phyloP scores from a whole-genome alignment of 177 flowering plant genomes.

The Tripterygium wilfordii region DNA sequence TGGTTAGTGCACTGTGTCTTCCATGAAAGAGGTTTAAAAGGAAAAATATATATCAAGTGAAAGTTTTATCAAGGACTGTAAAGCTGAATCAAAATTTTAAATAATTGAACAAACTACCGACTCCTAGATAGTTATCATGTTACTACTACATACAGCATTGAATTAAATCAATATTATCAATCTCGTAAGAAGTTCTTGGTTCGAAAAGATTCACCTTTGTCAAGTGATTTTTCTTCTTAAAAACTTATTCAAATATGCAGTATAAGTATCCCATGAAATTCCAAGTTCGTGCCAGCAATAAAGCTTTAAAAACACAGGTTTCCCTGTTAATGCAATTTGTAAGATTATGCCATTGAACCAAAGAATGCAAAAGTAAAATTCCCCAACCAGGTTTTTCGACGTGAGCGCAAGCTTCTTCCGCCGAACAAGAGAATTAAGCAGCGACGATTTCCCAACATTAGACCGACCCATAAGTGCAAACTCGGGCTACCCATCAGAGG shows the following conservation, averaged over 20 bases:
- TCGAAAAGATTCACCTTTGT: too few relatives aligned
- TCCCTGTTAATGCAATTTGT: too few relatives aligned
- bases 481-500: constrained; percentile 84
- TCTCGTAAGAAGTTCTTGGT: too few relatives aligned
- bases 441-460: constrained; percentile 95
- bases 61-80: neutral
- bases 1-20: constrained; percentile 98
- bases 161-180: too few relatives aligned
- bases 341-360: too few relatives aligned
- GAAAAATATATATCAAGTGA: neutral
- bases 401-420: constrained; percentile 82
- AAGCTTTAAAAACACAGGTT: too few relatives aligned
- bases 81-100: neutral
- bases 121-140: too few relatives aligned
- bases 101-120: neutral
- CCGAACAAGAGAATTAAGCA: constrained; percentile 83
- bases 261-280: too few relatives aligned
- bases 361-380: neutral
- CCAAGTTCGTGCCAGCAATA: too few relatives aligned
- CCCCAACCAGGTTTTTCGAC: constrained; percentile 87
- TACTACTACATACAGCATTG: too few relatives aligned
- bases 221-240: too few relatives aligned
- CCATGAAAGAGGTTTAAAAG: constrained; percentile 39
- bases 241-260: too few relatives aligned
- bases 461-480: constrained; percentile 95